Conservation (phyloP, 352 stramenopile genomes). For the Globisporangium irregulare region DNA sequence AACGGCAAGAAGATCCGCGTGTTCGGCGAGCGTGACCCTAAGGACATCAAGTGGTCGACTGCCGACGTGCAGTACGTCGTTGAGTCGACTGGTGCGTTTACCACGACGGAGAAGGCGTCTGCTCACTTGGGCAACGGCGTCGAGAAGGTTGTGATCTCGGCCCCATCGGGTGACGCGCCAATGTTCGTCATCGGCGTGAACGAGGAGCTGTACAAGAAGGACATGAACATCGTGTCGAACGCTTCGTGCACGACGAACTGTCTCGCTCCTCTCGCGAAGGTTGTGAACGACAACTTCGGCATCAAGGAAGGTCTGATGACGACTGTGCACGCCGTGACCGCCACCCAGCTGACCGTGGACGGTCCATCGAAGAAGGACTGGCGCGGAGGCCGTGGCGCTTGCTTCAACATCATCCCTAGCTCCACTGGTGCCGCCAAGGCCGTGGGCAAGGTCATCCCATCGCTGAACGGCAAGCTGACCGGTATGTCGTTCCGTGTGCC, state of each 20-base stretch:
- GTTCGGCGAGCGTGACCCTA: constrained; percentile 93
- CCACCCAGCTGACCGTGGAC: constrained; percentile 97
- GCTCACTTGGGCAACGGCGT: constrained; percentile 92
- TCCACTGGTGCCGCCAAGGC: constrained; percentile 98
- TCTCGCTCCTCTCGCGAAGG: constrained; percentile 97
- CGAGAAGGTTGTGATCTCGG: constrained; percentile 98
- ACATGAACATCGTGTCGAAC: constrained; percentile 97
- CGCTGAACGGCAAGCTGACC: constrained; percentile 91
- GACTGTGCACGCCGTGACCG: constrained; percentile 98
- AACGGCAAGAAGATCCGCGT: constrained; percentile 93
- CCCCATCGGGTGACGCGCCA: constrained; percentile 96
- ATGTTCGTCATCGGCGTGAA: constrained; percentile 99
- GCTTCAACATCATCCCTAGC: constrained; percentile 99
- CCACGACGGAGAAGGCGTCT: constrained; percentile 88
- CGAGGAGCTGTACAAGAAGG: constrained; percentile 91
- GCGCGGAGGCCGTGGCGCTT: constrained; percentile 95
- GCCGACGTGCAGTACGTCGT: constrained; percentile 94
- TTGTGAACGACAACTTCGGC: constrained; percentile 98
- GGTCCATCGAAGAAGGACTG: constrained; percentile 98
- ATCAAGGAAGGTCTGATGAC: constrained; percentile 99
- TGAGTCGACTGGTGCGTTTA: constrained; percentile 84
- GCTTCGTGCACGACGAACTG: constrained; percentile 99
- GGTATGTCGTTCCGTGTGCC: constrained; percentile 92
- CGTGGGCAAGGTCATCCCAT: constrained; percentile 98
- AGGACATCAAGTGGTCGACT: constrained; percentile 91